phyloP scores from a whole-genome alignment of 2,329 filamentous ascomycete genomes.

The Aspergillus glaucus region DNA sequence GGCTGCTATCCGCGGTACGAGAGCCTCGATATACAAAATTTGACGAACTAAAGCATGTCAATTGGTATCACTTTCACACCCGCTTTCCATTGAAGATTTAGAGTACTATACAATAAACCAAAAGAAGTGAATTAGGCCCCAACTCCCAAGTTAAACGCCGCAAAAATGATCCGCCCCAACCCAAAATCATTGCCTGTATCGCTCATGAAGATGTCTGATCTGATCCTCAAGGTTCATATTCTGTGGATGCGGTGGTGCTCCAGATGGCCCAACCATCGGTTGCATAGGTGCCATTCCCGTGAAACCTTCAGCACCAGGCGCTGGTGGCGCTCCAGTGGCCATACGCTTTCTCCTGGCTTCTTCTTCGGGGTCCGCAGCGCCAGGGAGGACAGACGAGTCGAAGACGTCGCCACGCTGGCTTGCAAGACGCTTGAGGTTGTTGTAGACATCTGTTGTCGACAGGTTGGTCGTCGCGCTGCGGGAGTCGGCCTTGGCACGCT shows the following conservation, averaged over 20 bases:
- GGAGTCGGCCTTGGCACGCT: slow-evolving; percentile 80
- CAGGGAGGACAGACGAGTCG: slow-evolving; percentile 48
- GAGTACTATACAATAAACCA: background rate
- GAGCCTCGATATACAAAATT: no score
- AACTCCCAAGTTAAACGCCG: no score
- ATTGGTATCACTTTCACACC: no score
- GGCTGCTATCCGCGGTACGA: no score
- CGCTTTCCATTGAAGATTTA: background rate
- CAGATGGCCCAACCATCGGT: slow-evolving; percentile 24
- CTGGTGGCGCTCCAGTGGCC: slow-evolving; percentile 45
- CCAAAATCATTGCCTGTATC: slow-evolving; percentile 31
- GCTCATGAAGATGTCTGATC: slow-evolving; percentile 63
- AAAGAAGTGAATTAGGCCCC: no score
- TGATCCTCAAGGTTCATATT: slow-evolving; percentile 77
- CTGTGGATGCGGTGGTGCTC: slow-evolving; percentile 26
- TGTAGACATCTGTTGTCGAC: slow-evolving; percentile 78
- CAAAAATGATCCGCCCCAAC: no score
- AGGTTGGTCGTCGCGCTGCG: slow-evolving; percentile 81
- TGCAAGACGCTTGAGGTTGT: slow-evolving; percentile 90
- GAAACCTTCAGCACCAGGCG: slow-evolving; percentile 14
- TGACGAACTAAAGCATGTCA: background rate
- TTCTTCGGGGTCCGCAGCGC: slow-evolving; percentile 64
- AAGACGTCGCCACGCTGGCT: slow-evolving; percentile 85
- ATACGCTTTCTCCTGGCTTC: slow-evolving; percentile 71
- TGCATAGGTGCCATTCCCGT: slow-evolving; percentile 19